These are phyloP conservation scores for Rubia occidens DNA, from an alignment of 305 asterid genomes.

Conservation along the genomic window DNA sequence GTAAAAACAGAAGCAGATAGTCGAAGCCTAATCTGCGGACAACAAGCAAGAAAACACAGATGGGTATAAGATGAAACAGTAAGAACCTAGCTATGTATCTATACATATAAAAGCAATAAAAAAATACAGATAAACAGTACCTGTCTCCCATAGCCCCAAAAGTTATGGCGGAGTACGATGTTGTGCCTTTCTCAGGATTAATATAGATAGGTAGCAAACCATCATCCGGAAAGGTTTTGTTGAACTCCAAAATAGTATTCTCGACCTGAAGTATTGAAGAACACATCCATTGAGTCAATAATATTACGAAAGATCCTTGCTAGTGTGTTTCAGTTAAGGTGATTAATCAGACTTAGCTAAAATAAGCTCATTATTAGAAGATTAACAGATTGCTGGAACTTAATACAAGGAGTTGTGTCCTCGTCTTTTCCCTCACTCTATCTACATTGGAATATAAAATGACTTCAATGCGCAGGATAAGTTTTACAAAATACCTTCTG, in stretches of 20 bases:
- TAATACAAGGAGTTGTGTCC: neutral
- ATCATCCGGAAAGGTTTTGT: slow-evolving; percentile 78
- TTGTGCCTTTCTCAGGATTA: slow-evolving; percentile 51
- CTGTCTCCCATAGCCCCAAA: slow-evolving; percentile 99
- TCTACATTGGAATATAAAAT: neutral
- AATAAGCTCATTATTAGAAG: neutral
- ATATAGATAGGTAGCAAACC: slow-evolving; percentile 94
- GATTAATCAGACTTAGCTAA: neutral
- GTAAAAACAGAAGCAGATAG: neutral
- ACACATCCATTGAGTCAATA: slow-evolving; percentile 10
- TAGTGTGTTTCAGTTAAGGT: neutral
- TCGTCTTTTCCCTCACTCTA: neutral
- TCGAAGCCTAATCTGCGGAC: neutral
- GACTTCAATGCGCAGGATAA: neutral
- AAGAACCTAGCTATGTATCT: slow-evolving; percentile 5
- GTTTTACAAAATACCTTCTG: slow-evolving; percentile 41
- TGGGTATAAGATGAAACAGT: neutral
- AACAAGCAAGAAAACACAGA: slow-evolving; percentile 1
- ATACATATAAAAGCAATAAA: neutral
- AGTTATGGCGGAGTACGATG: slow-evolving; percentile 71
- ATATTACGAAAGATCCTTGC: neutral
- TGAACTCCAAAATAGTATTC: slow-evolving; percentile 73
- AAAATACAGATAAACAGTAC: slow-evolving; percentile 27
- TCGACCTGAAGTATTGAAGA: slow-evolving; percentile 59
- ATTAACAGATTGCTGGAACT: neutral